These are phyloP conservation scores for Verbascum thapsus DNA, from an alignment of 257 asterid species.

Conservation along the genomic window DNA sequence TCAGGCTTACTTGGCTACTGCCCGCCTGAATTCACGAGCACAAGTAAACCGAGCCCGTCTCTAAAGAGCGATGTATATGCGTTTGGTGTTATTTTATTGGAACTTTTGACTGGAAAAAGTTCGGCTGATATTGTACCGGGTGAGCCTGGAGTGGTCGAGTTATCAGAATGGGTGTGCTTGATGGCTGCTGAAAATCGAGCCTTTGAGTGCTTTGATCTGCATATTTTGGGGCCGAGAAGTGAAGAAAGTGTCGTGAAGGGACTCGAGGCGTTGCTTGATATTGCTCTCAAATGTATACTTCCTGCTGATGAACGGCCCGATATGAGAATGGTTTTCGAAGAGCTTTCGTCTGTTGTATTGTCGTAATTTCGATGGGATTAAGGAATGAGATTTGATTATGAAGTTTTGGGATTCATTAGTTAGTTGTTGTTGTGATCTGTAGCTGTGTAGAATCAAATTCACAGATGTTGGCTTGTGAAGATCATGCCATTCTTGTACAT, in stretches of 20 bases:
- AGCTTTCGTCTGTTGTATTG: slow-evolving; percentile 49
- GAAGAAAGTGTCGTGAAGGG: no score
- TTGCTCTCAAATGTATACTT: slow-evolving; percentile 72
- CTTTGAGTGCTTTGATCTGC: slow-evolving; percentile 56
- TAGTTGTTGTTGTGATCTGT: slow-evolving; percentile 12
- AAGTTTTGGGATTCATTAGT: slow-evolving; percentile 22
- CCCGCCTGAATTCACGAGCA: slow-evolving; percentile 86
- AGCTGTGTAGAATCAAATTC: slow-evolving; percentile 6
- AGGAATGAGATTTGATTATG: slow-evolving; percentile 15
- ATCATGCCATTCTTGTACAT: not conserved
- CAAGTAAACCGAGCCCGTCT: slow-evolving; percentile 75
- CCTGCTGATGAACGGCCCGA: slow-evolving; percentile 86
- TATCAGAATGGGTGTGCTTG: slow-evolving; percentile 75
- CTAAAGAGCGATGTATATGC: slow-evolving; percentile 87
- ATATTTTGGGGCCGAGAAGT: slow-evolving; percentile 32
- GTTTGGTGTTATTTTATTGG: slow-evolving; percentile 70
- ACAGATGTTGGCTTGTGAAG: not conserved
- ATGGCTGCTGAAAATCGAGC: slow-evolving; percentile 64
- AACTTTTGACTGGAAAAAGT: slow-evolving; percentile 69
- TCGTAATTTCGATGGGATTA: slow-evolving; percentile 16
- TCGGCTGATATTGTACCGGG: slow-evolving; percentile 60
- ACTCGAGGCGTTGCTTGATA: slow-evolving; percentile 57
- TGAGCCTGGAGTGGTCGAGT: slow-evolving; percentile 54
- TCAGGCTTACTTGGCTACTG: slow-evolving; percentile 83
- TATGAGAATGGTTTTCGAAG: slow-evolving; percentile 64